Evolutionary conservation across 805 yeast species (phyloP).

Genomic region (Candida quercuum): DNA sequence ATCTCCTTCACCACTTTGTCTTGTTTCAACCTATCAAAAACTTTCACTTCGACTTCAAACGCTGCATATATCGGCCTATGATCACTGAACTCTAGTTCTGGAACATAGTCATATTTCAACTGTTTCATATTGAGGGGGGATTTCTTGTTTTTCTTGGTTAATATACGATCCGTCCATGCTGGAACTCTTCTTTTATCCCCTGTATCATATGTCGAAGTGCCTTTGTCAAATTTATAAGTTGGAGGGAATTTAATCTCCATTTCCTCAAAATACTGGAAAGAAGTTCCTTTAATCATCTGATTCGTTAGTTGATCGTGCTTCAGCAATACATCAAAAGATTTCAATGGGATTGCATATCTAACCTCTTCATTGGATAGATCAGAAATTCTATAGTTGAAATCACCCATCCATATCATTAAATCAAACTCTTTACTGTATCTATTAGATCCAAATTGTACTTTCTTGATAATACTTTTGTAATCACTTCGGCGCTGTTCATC

Average conservation of each 20-base stretch:
- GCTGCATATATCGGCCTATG: conserved; percentile 85
- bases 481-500: conserved; percentile 82
- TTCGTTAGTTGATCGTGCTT: conserved; percentile 73
- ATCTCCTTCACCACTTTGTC: conserved; percentile 46
- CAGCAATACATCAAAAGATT: conserved; percentile 47
- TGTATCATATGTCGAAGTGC: conserved; percentile 76
- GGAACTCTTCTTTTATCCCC: conserved; percentile 92
- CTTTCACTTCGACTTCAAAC: conserved; percentile 57
- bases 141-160: no score
- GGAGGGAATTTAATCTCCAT: conserved; percentile 78
- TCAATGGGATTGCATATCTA: conserved; percentile 42
- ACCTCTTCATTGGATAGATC: conserved; percentile 63
- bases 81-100: conserved; percentile 65
- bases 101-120: conserved; percentile 52
- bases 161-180: conserved; percentile 94
- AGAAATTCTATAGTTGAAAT: conserved; percentile 80
- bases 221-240: conserved; percentile 91
- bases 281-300: conserved; percentile 71
- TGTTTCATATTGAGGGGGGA: conserved; percentile 60
- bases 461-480: conserved; percentile 70
- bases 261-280: conserved; percentile 81
- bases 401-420: conserved; percentile 86
- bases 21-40: conserved; percentile 55
- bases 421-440: conserved; percentile 71
- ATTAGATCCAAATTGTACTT: conserved; percentile 56